A percentile compares a stretch with the other conserved stretches of the same genome.
phyloP scores from a whole-genome alignment of 805 yeast genomes.

The Zygosaccharomyces lentus region DNA sequence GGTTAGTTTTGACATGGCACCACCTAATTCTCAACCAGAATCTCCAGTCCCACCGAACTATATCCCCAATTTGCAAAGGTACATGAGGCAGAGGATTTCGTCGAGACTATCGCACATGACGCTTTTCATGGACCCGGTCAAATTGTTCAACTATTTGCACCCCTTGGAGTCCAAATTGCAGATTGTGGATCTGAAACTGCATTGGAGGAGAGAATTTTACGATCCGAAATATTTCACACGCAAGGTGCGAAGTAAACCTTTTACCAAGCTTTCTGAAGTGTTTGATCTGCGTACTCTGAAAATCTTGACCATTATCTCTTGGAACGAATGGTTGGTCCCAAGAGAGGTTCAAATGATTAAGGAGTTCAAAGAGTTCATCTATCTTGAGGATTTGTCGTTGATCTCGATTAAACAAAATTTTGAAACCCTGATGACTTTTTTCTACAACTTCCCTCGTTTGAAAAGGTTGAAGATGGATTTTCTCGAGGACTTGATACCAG shows the following conservation, averaged over 20 bases:
- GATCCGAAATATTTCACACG: slow-evolving; percentile 28
- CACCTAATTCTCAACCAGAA: slow-evolving; percentile 37
- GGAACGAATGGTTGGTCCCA: slow-evolving; percentile 38
- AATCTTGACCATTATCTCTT: slow-evolving; percentile 40
- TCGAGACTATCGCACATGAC: slow-evolving; percentile 34
- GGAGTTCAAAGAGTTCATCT: slow-evolving; percentile 37
- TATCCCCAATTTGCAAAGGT: slow-evolving; percentile 30
- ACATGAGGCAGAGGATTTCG: slow-evolving; percentile 29
- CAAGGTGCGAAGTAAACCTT: slow-evolving; percentile 17
- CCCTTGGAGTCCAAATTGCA: slow-evolving; percentile 32
- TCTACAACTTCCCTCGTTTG: slow-evolving; percentile 29
- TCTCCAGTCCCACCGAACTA: slow-evolving; percentile 28
- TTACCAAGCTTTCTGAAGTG: slow-evolving; percentile 33
- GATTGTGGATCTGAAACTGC: slow-evolving; percentile 38
- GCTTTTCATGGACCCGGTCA: slow-evolving; percentile 39
- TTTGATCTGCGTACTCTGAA: slow-evolving; percentile 37
- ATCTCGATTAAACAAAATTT: slow-evolving; percentile 39
- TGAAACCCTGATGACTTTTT: slow-evolving; percentile 33
- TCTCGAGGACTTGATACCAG: slow-evolving; percentile 33
- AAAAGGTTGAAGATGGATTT: slow-evolving; percentile 41
- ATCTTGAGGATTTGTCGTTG: slow-evolving; percentile 39
- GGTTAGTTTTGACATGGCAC: slow-evolving; percentile 37
- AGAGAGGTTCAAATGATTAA: slow-evolving; percentile 36
- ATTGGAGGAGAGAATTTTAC: slow-evolving; percentile 41
- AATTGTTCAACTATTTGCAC: slow-evolving; percentile 36